Evolutionary conservation across 768 basidiomycete species (phyloP).

Genomic region (Austroboletus festivus): DNA sequence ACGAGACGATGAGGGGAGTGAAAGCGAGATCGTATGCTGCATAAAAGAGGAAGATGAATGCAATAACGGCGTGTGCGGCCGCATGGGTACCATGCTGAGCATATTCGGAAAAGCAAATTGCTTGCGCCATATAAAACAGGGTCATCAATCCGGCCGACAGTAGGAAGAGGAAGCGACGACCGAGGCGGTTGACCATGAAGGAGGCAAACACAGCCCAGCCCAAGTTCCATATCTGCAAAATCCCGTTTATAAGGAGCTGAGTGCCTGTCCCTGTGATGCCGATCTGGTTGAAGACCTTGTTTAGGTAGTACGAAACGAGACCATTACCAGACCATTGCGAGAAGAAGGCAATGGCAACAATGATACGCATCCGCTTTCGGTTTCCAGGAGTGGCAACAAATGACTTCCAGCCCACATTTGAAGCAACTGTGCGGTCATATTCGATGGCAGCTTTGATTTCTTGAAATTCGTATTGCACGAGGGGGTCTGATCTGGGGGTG

Average conservation of each 20-base stretch:
- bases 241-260: conserved; percentile 81
- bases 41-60: conserved; percentile 82
- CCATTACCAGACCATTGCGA: conserved; percentile 87
- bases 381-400: conserved; percentile 69
- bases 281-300: conserved; percentile 64
- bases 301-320: conserved; percentile 81
- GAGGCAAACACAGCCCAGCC: conserved; percentile 57
- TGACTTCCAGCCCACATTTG: conserved; percentile 66
- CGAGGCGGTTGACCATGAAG: conserved; percentile 59
- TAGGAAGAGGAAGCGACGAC: conserved; percentile 71
- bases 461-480: conserved; percentile 70
- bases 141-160: conserved; percentile 57
- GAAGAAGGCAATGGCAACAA: conserved; percentile 77
- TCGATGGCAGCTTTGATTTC: conserved; percentile 80
- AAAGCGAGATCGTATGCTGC: conserved; percentile 79
- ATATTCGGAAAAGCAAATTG: conserved; percentile 60
- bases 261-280: conserved; percentile 59
- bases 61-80: conserved; percentile 72
- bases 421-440: conserved; percentile 57
- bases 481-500: conserved; percentile 49
- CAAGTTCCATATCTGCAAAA: conserved; percentile 82
- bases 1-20: conserved; percentile 81
- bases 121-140: conserved; percentile 66
- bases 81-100: conserved; percentile 36
- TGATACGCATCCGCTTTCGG: conserved; percentile 71